These are phyloP conservation scores for Hibiscus trionum DNA, from an alignment of 345 rosid species.

Conservation along the genomic window DNA sequence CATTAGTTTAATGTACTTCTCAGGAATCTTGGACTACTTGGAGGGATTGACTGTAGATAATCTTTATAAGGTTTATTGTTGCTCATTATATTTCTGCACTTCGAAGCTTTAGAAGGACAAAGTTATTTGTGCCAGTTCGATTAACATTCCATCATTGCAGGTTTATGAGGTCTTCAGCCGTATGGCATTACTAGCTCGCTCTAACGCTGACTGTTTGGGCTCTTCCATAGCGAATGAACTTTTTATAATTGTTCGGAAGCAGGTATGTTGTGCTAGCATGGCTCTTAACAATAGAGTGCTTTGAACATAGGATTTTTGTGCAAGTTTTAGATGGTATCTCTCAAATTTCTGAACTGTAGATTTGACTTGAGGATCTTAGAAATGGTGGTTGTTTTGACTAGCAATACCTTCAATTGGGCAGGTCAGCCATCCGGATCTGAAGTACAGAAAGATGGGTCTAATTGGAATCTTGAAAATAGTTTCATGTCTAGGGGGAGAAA, in stretches of 20 bases:
- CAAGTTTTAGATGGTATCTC: not conserved
- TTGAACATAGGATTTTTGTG: not conserved
- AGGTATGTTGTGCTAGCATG: conserved; percentile 34
- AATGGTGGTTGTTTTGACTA: not conserved
- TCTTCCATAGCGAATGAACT: conserved; percentile 71
- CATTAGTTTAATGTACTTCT: conserved; percentile 5
- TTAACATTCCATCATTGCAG: conserved; percentile 24
- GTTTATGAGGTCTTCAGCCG: conserved; percentile 75
- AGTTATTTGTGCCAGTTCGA: conserved; percentile 11
- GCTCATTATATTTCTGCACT: conserved; percentile 3
- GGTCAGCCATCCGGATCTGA: conserved; percentile 69
- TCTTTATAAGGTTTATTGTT: conserved; percentile 53
- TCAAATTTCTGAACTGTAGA: not conserved
- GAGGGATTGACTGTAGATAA: conserved; percentile 66
- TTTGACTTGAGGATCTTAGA: not conserved
- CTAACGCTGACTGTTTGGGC: conserved; percentile 31
- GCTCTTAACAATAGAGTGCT: not conserved
- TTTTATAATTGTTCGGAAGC: conserved; percentile 69
- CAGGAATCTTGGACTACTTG: conserved; percentile 86
- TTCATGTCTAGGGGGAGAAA: conserved; percentile 53
- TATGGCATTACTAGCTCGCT: conserved; percentile 46
- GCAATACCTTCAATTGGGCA: conserved; percentile 17
- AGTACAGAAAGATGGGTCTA: conserved; percentile 82
- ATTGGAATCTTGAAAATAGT: conserved; percentile 68
- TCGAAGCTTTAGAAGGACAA: conserved; percentile 10